Conservation (phyloP, 2,329 filamentous ascomycete genomes). For the Neurospora sp. region DNA sequence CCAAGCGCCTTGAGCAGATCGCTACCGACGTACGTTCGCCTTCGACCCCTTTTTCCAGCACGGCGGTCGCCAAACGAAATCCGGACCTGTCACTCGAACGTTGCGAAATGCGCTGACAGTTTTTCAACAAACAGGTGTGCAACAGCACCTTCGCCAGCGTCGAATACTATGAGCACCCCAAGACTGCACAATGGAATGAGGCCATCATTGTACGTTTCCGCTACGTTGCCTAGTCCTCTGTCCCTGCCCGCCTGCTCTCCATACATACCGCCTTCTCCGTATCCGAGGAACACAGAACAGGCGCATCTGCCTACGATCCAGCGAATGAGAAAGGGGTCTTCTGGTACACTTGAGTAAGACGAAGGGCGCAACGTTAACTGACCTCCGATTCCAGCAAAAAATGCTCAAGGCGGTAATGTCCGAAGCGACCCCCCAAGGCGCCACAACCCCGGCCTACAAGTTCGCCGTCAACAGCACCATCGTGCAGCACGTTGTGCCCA, state of each 20-base stretch:
- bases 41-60: conserved; percentile 1
- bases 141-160: conserved; percentile 63
- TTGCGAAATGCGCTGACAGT: not conserved
- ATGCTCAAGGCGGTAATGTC: conserved; percentile 71
- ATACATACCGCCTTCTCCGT: not conserved
- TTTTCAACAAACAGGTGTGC: conserved; percentile 55
- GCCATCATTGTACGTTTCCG: conserved; percentile 68
- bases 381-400: conserved; percentile 45
- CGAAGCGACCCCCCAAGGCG: conserved; percentile 53
- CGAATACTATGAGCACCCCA: conserved; percentile 77
- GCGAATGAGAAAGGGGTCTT: not conserved
- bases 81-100: not conserved
- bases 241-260: not conserved
- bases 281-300: not conserved
- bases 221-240: not conserved
- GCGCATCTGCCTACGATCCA: not conserved
- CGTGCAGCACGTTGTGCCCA: conserved; percentile 79
- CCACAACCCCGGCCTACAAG: conserved; percentile 63
- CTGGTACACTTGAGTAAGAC: conserved; percentile 7
- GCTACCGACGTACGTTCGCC: conserved; percentile 60
- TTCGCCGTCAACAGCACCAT: conserved; percentile 98
- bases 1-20: conserved; percentile 74
- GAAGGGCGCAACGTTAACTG: not conserved
- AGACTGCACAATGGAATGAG: conserved; percentile 83
- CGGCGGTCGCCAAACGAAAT: not conserved